A percentile compares a stretch with the other conserved stretches of the same genome.
These are phyloP conservation scores for Aspergillus novoparasiticus DNA, from an alignment of 2,329 filamentous ascomycete species.

Conservation along the genomic window DNA sequence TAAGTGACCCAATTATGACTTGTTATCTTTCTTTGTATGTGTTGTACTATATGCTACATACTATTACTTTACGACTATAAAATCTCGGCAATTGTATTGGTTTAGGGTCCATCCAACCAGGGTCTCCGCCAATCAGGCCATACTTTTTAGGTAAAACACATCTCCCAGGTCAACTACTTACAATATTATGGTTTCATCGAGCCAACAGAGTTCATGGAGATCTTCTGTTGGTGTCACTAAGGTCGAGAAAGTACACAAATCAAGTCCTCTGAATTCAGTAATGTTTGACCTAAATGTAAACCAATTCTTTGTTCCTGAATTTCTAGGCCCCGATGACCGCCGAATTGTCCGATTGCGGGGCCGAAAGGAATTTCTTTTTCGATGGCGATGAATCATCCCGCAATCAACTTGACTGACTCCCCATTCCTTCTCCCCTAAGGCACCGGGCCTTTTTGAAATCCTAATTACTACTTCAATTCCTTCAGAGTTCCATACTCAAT, in stretches of 20 bases:
- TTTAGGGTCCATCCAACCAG: background rate
- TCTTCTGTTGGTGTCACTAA: background rate
- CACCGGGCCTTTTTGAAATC: background rate
- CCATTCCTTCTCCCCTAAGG: background rate
- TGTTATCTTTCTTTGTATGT: too few relatives aligned
- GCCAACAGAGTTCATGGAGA: too few relatives aligned
- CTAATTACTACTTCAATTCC: background rate
- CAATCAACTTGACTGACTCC: slow-evolving; percentile 7
- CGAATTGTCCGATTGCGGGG: slow-evolving; percentile 4
- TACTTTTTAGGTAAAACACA: background rate
- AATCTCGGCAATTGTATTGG: background rate
- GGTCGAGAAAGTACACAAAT: background rate
- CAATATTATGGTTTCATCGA: background rate
- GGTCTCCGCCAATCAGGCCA: background rate
- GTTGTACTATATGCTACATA: too few relatives aligned
- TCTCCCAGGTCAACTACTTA: background rate
- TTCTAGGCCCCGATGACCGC: background rate
- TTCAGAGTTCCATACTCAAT: background rate
- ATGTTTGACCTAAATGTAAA: background rate
- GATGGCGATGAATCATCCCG: background rate
- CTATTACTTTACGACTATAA: background rate
- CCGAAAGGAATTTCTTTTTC: slow-evolving; percentile 10
- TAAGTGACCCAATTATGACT: too few relatives aligned
- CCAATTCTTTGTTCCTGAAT: background rate
- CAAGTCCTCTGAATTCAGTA: background rate